phyloP scores from a whole-genome alignment of 2,329 filamentous ascomycete species.

The Colletotrichum nymphaeae region DNA sequence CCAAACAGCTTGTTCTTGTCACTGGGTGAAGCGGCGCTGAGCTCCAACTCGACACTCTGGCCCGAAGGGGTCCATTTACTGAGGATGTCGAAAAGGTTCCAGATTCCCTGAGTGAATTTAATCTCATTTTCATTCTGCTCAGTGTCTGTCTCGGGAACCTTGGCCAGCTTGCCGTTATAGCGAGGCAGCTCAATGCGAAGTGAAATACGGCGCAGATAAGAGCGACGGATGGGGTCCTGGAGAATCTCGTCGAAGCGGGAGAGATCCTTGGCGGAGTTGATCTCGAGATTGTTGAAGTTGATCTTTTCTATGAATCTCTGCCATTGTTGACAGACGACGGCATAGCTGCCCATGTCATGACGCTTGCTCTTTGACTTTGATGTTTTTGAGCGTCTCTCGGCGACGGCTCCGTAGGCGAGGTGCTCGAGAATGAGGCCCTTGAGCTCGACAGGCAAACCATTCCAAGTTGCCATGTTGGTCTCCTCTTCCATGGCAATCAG shows the following conservation, averaged over 20 bases:
- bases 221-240: constrained; percentile 37
- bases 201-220: constrained; percentile 38
- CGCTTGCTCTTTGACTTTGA: constrained; percentile 18
- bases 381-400: constrained; percentile 8
- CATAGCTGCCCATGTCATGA: constrained; percentile 38
- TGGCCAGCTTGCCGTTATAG: constrained; percentile 35
- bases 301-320: constrained; percentile 40
- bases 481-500: constrained; percentile 15
- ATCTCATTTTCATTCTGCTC: constrained; percentile 42
- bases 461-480: constrained; percentile 36
- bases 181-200: constrained; percentile 39
- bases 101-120: constrained; percentile 40
- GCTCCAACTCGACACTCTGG: constrained; percentile 39
- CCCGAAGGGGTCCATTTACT: constrained; percentile 36
- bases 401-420: constrained; percentile 19
- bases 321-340: constrained; percentile 43
- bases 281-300: constrained; percentile 39
- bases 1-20: constrained; percentile 38
- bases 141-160: constrained; percentile 38
- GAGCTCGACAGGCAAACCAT: constrained; percentile 36
- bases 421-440: constrained; percentile 30
- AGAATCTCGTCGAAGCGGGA: constrained; percentile 38
- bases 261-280: constrained; percentile 37
- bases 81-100: constrained; percentile 40
- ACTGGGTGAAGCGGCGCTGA: constrained; percentile 39